Percentiles rank a stretch among this genome's conserved stretches.
These are phyloP conservation scores for Petrea volubilis DNA, from an alignment of 257 asterid genomes.

Conservation along the genomic window DNA sequence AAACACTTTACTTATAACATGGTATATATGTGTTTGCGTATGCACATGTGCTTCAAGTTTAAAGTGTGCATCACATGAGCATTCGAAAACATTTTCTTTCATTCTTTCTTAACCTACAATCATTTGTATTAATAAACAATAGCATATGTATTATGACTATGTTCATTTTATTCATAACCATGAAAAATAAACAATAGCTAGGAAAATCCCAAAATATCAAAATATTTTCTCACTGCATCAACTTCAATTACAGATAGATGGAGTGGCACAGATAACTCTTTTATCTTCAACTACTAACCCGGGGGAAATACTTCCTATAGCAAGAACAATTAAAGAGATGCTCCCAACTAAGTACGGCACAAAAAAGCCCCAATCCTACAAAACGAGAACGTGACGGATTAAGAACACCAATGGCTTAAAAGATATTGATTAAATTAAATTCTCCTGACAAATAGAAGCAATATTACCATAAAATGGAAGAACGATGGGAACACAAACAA, in stretches of 20 bases:
- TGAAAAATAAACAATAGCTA: background rate
- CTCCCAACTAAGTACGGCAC: slow-evolving; percentile 95
- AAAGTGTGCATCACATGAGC: too few species aligned
- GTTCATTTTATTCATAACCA: too few species aligned
- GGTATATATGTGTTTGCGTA: too few species aligned
- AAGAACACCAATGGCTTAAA: slow-evolving; percentile 17
- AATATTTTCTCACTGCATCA: slow-evolving; percentile 7
- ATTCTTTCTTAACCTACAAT: background rate
- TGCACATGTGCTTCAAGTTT: too few species aligned
- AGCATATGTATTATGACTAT: too few species aligned
- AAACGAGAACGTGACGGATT: slow-evolving; percentile 22
- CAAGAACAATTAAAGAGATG: slow-evolving; percentile 86
- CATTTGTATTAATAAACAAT: too few species aligned
- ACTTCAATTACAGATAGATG: background rate
- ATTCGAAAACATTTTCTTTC: background rate
- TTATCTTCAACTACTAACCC: slow-evolving; percentile 62
- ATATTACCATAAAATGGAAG: background rate
- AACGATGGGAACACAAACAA: background rate
- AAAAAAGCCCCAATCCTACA: slow-evolving; percentile 95
- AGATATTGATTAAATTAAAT: background rate
- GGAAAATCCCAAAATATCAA: background rate
- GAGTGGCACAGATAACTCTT: slow-evolving; percentile 4
- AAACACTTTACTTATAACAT: slow-evolving; percentile 15
- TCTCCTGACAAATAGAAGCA: background rate
- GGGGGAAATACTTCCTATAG: slow-evolving; percentile 85